Conservation (phyloP, 495 filamentous ascomycete species). For the Lasiosphaeriaceae sp. region DNA sequence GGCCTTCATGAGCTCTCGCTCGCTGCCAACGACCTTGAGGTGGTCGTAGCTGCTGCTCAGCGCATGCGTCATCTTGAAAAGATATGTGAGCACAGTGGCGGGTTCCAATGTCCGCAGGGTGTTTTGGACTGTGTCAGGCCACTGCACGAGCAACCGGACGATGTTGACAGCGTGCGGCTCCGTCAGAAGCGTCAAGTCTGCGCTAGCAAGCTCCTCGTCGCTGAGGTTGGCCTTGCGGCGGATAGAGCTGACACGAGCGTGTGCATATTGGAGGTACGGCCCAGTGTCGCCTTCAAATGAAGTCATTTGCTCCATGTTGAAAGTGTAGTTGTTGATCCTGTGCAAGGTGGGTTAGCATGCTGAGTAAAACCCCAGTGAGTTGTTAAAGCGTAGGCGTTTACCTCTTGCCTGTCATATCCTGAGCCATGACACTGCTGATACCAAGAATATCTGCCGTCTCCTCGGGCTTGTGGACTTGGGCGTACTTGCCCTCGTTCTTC, state of each 20-base stretch:
- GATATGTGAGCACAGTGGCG: slow-evolving; percentile 68
- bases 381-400: slow-evolving; percentile 19
- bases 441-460: slow-evolving; percentile 55
- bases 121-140: slow-evolving; percentile 60
- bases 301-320: slow-evolving; percentile 62
- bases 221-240: slow-evolving; percentile 49
- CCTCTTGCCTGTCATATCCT: slow-evolving; percentile 65
- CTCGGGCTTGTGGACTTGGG: slow-evolving; percentile 54
- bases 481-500: slow-evolving; percentile 57
- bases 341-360: neutral
- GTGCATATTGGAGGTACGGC: slow-evolving; percentile 67
- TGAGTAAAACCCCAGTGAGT: neutral
- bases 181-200: slow-evolving; percentile 54
- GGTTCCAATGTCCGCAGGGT: slow-evolving; percentile 64
- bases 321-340: slow-evolving; percentile 61
- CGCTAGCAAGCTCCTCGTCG: slow-evolving; percentile 50
- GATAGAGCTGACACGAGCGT: slow-evolving; percentile 62
- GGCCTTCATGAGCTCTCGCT: slow-evolving; percentile 66
- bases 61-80: slow-evolving; percentile 85
- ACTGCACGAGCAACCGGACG: slow-evolving; percentile 57
- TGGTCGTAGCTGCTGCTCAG: slow-evolving; percentile 81
- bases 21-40: slow-evolving; percentile 72
- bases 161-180: slow-evolving; percentile 59
- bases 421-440: slow-evolving; percentile 60
- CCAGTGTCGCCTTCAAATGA: slow-evolving; percentile 69